Base-by-base conservation (phyloP, 116 monocot genomes). In the Phalaenopsis hybrid region DNA sequence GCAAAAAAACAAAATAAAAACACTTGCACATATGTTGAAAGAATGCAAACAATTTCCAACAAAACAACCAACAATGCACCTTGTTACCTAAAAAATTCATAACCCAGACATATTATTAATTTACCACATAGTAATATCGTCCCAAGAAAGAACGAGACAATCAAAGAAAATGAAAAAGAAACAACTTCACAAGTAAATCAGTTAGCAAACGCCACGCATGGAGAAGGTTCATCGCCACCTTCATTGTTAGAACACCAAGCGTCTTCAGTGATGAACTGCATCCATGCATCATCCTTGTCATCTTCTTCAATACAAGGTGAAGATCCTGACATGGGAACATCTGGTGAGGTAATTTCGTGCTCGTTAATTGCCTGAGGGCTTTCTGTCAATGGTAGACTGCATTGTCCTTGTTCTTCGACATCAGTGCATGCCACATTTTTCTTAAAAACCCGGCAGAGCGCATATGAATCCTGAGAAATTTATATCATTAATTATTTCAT, bases 261-360 rank as follows among this genome's bases (percentile, higher is more conserved):
- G 8, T 86, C 82, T 23, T 86, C 86, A 20, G 86, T 81, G 51
- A 88, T 88, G 85, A 85, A 88, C 74, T 87, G 90, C 90, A 90
- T 90, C 90, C 90, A 90, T 0, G 88, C 85, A 0, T 88, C 88
- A 33, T 88, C 88, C 18, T 83, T 86, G 76, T 90, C 90, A 43
- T 92, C 92, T 12, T 91, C 91, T 0, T 91, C 87, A 20, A 83
- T 44, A 78, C 76, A 79, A 8, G 86, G 75, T 1, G 86, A 86
- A 10, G 86, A 83, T 51, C 80, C 76, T 63, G 43, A 44, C 16
- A 46, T 7, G 44, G 75, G 37, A 33, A 44, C 46, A 77, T 80
- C 84, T 2, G 80, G 80, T 0, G 80, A 80, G 43, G 80, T 81
- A 33, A 44, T 77, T 68, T 84, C 84, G 15, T 76, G 67, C 4